Percentiles rank a stretch among this genome's conserved stretches.
Conservation (phyloP, 176 grass and related monocot genomes). For the Triticum dicoccoides region DNA sequence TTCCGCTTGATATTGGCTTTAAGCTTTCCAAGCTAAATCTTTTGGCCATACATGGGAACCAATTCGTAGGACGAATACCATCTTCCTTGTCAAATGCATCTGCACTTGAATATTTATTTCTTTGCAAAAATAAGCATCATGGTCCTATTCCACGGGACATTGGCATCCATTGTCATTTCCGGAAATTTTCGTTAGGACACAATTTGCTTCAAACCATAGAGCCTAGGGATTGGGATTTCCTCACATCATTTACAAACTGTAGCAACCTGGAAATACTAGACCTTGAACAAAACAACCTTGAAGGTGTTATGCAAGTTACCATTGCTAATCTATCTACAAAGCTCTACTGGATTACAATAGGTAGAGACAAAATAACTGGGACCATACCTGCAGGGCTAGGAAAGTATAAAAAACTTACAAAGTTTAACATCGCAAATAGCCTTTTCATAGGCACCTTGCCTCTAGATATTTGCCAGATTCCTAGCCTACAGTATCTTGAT, state of each 20-base stretch:
- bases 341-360: background rate
- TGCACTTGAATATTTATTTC: too few relatives aligned
- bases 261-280: too few relatives aligned
- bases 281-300: background rate
- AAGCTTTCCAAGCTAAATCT: too few relatives aligned
- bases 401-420: background rate
- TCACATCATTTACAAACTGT: slow-evolving; percentile 10
- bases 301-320: background rate
- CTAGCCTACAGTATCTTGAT: too few relatives aligned
- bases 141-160: too few relatives aligned
- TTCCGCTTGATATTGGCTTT: too few relatives aligned
- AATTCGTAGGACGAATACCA: too few relatives aligned
- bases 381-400: background rate
- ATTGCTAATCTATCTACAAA: background rate
- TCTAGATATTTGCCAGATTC: too few relatives aligned
- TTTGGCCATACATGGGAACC: too few relatives aligned
- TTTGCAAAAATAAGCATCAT: too few relatives aligned
- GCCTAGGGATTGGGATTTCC: slow-evolving; percentile 17
- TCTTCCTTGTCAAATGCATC: too few relatives aligned
- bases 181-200: background rate
- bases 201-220: background rate
- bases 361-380: background rate
- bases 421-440: background rate
- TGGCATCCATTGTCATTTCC: background rate
- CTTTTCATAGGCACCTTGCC: background rate